Evolutionary conservation across 441 rosid species (phyloP), one percentile per base, ranked within the genome.

Genomic region (Hura crepitans): DNA sequence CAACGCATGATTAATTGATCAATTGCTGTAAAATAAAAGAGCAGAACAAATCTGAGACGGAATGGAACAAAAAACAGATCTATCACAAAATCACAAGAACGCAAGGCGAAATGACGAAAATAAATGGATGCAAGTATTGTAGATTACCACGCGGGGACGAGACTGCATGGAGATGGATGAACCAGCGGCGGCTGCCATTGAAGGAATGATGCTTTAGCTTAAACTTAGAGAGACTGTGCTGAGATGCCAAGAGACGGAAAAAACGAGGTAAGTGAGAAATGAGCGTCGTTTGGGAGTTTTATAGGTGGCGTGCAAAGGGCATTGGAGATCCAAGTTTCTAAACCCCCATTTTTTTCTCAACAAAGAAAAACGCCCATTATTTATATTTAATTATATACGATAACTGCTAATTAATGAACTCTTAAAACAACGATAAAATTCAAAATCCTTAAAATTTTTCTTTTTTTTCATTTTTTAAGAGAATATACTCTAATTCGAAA

Each of bases 131-230:
- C n/a, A 45, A 56, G 30, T 2, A 49, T 9, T 30, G 27, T 5
- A 47, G 39, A 30, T 66, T 63, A 82, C 69, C 70, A 65, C 37
- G 56, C 69, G 62, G 71, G 81, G 67, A 47, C 71, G 73, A 45
- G 82, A 61, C 54, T 72, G 83, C 83, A 78, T 65, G 77, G 86
- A 79, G 75, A 83, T 23, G 0, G 80, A 82, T 3, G 86, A 66
- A 68, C 70, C 75, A 6, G 83, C 62, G 17, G 79, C 49, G 62
- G 87, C 76, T 25, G 88, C 82, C 89, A 84, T 87, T 76, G 53
- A 63, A 73, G 7, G 56, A 37, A 8, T 69, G 63, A 25, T n/a
- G 42, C 18, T 11, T 9, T n/a, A 23, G 15, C 20, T 9, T 3
- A 18, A 1, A n/a, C n/a, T n/a, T n/a, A 6, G 42, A 25, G 47